Percentiles rank a stretch among this genome's conserved stretches.
Conservation (phyloP, 805 yeast genomes). For the Candida stauntonica region DNA sequence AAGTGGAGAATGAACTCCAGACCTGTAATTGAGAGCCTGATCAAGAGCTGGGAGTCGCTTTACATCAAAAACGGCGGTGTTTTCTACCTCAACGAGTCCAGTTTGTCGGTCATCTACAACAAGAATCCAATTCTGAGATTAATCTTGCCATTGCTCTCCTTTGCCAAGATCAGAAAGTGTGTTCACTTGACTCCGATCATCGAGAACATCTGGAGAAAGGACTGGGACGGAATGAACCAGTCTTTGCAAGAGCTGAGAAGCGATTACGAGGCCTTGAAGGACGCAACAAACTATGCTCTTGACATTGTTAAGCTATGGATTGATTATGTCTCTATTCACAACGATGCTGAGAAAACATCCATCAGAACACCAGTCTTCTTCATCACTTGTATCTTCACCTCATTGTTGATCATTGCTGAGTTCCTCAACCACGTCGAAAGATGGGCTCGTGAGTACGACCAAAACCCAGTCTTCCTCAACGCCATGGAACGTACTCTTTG, state of each 20-base stretch:
- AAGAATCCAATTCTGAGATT: conserved; percentile 55
- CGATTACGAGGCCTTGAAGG: conserved; percentile 62
- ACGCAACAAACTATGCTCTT: conserved; percentile 53
- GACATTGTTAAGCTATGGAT: conserved; percentile 67
- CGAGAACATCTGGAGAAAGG: conserved; percentile 55
- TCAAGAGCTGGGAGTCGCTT: conserved; percentile 65
- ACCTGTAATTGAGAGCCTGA: conserved; percentile 51
- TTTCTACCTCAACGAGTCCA: conserved; percentile 47
- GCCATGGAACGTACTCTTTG: conserved; percentile 57
- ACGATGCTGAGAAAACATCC: conserved; percentile 62
- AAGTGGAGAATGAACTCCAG: conserved; percentile 63
- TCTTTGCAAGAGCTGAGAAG: conserved; percentile 42
- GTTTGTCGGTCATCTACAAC: conserved; percentile 38
- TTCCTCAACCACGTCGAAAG: conserved; percentile 54
- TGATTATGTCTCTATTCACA: conserved; percentile 59
- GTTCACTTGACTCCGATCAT: conserved; percentile 58
- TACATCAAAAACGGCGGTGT: conserved; percentile 63
- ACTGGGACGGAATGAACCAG: conserved; percentile 64
- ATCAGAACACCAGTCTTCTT: conserved; percentile 74
- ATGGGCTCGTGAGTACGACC: conserved; percentile 38
- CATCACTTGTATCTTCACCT: conserved; percentile 62
- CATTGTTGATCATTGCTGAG: conserved; percentile 59
- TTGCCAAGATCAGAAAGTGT: conserved; percentile 64
- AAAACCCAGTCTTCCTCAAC: conserved; percentile 29
- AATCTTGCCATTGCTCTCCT: conserved; percentile 59